Base-by-base conservation (phyloP, 176 grass and related monocot genomes). In the Zea mays region DNA sequence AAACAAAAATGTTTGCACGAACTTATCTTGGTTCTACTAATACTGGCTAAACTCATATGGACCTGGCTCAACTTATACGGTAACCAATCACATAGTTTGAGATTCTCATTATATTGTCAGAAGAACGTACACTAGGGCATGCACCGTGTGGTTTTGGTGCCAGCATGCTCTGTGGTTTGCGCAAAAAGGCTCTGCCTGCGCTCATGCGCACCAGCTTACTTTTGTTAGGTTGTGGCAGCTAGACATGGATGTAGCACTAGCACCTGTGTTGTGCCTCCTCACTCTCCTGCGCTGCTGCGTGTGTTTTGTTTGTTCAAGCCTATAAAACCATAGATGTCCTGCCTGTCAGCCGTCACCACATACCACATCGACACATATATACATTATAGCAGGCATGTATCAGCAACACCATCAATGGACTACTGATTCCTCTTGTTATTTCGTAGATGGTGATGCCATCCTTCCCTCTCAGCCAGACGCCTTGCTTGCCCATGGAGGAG, bases 171-270 rank as follows among this genome's bases (percentile, higher is more conserved):
- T 14, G 44, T 19, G 10, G 40, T 45, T 40, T 17, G 1, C 42
- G 11, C 65, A 40, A 67, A 67, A 74, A 37, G 82, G 55, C 44
- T 45, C 51, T 15, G 55, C 36, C n/a, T n/a, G 10, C 2, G 10
- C 19, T n/a, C 60, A 40, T 85, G 83, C 75, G 48, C 34, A 19
- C 61, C 69, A 85, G 76, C 62, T 68, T 80, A 37, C 47, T 68
- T 68, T 57, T 11, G 42, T 74, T 60, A 34, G 41, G 67, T 69
- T 47, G 67, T 48, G 66, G 67, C 43, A 69, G 20, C 15, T 11
- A 36, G 11, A 6, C 9, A 38, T 75, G 79, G 79, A 65, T 15
- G 67, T 43, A 64, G 36, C 27, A 62, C 27, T 19, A 56, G 16
- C 52, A 56, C 17, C 52, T 56, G n/a, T n/a, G n/a, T n/a, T n/a